Conservation (phyloP, 2,329 filamentous ascomycete species). For the Huntiella moniliformis region DNA sequence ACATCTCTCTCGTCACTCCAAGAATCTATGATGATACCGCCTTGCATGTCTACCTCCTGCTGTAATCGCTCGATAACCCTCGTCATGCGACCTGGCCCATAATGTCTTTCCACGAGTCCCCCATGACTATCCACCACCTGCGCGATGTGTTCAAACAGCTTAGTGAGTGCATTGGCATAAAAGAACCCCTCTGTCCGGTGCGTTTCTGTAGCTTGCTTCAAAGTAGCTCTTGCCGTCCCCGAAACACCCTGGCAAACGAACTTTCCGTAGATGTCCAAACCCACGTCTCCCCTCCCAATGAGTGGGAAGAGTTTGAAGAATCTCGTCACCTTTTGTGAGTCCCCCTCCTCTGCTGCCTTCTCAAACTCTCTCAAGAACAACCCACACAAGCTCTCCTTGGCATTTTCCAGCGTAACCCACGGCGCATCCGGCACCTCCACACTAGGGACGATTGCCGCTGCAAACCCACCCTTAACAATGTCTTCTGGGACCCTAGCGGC, state of each 20-base stretch:
- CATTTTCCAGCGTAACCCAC: constrained; percentile 66
- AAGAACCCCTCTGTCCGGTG: constrained; percentile 45
- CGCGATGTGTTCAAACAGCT: constrained; percentile 91
- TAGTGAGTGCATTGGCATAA: constrained; percentile 77
- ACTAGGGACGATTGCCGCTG: constrained; percentile 80
- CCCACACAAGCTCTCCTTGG: constrained; percentile 74
- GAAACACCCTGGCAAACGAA: constrained; percentile 95
- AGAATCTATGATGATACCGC: constrained; percentile 84
- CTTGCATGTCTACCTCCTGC: constrained; percentile 87
- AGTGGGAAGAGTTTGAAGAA: constrained; percentile 98
- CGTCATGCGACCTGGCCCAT: constrained; percentile 82
- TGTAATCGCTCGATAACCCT: constrained; percentile 85
- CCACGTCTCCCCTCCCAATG: constrained; percentile 74
- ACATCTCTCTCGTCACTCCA: constrained; percentile 82
- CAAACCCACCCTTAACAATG: constrained; percentile 70
- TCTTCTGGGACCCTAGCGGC: constrained; percentile 63
- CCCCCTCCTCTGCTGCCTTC: constrained; percentile 69
- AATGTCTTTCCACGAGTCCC: constrained; percentile 79
- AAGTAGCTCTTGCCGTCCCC: constrained; percentile 57
- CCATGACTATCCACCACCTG: constrained; percentile 90
- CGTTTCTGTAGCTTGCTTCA: constrained; percentile 45
- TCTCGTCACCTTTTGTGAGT: constrained; percentile 73
- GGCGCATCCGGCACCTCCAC: constrained; percentile 89
- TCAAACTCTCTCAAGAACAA: constrained; percentile 92
- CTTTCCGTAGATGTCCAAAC: constrained; percentile 81